Percentiles rank a stretch among this genome's conserved stretches.
phyloP scores from a whole-genome alignment of 1,139 yeast species.

The Hansenula lynferdii region DNA sequence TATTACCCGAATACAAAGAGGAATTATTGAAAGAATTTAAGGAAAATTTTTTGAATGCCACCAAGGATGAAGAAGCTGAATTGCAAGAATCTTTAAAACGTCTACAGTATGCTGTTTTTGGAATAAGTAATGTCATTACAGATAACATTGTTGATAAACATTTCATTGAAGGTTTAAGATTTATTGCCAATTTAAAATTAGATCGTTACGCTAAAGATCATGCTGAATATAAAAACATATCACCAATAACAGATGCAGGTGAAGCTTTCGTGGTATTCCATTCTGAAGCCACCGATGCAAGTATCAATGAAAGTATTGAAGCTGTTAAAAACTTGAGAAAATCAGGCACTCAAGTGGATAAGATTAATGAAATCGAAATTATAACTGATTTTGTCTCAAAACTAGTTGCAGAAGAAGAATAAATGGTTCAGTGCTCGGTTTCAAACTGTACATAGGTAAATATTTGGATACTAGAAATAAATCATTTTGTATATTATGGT shows the following conservation, averaged over 20 bases:
- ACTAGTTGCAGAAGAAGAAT: slow-evolving; percentile 10
- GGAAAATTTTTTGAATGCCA: slow-evolving; percentile 51
- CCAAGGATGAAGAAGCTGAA: slow-evolving; percentile 50
- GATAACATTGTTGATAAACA: slow-evolving; percentile 50
- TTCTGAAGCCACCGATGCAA: slow-evolving; percentile 40
- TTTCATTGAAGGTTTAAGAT: slow-evolving; percentile 64
- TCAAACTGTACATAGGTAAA: slow-evolving; percentile 8
- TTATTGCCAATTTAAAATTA: slow-evolving; percentile 62
- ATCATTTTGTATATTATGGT: slow-evolving; percentile 2
- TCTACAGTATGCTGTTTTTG: slow-evolving; percentile 76
- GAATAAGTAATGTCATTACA: slow-evolving; percentile 54
- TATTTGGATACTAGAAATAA: no score
- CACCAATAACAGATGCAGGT: slow-evolving; percentile 36
- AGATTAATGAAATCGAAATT: slow-evolving; percentile 28
- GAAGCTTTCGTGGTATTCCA: slow-evolving; percentile 47
- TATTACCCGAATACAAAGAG: slow-evolving; percentile 37
- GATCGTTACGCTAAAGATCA: slow-evolving; percentile 36
- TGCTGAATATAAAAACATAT: slow-evolving; percentile 17
- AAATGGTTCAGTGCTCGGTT: not conserved
- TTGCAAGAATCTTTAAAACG: slow-evolving; percentile 69
- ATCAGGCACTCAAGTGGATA: slow-evolving; percentile 24
- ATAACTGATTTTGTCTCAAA: slow-evolving; percentile 22
- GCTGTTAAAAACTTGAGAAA: slow-evolving; percentile 40
- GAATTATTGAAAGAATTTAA: slow-evolving; percentile 54
- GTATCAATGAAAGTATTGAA: slow-evolving; percentile 45